A percentile compares a stretch with the other conserved stretches of the same genome.
These are phyloP conservation scores for Ramularia endophylla DNA, from an alignment of 2,329 filamentous ascomycete species.

Conservation along the genomic window DNA sequence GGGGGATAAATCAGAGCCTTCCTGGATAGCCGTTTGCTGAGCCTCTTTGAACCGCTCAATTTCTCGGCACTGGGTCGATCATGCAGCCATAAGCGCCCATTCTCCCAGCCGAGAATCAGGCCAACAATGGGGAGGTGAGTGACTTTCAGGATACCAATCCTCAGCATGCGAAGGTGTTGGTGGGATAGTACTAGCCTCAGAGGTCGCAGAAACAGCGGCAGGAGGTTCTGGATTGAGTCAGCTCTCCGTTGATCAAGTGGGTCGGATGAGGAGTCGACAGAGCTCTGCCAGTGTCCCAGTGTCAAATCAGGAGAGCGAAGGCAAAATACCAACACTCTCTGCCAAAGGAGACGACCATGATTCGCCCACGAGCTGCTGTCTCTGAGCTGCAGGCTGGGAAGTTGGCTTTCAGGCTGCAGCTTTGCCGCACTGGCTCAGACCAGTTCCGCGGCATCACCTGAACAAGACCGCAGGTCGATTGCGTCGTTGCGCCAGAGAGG, in stretches of 20 bases:
- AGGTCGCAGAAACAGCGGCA: constrained; percentile 67
- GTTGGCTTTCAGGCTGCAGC: constrained; percentile 4
- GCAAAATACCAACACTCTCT: constrained; percentile 15
- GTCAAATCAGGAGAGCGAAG: too few species aligned
- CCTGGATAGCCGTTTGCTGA: constrained; percentile 2
- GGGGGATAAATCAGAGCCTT: too few species aligned
- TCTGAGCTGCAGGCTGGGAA: background rate
- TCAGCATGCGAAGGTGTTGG: constrained; percentile 55
- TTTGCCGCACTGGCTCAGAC: background rate
- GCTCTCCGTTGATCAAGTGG: constrained; percentile 5
- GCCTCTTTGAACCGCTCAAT: constrained; percentile 10
- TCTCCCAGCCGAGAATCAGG: constrained; percentile 64
- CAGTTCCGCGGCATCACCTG: constrained; percentile 9
- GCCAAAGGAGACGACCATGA: constrained; percentile 10
- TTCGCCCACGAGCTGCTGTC: constrained; percentile 10
- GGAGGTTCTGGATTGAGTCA: constrained; percentile 53
- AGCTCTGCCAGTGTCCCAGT: too few species aligned
- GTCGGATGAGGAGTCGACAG: too few species aligned
- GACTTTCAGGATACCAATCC: constrained; percentile 53
- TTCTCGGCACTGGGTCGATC: constrained; percentile 14
- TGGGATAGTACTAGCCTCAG: constrained; percentile 62
- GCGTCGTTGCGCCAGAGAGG: background rate
- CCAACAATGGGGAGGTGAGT: constrained; percentile 63
- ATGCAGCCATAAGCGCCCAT: constrained; percentile 26
- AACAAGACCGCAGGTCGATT: constrained; percentile 7